phyloP scores from a whole-genome alignment of 2,329 filamentous ascomycete genomes.

The Zymoseptoria brevis region DNA sequence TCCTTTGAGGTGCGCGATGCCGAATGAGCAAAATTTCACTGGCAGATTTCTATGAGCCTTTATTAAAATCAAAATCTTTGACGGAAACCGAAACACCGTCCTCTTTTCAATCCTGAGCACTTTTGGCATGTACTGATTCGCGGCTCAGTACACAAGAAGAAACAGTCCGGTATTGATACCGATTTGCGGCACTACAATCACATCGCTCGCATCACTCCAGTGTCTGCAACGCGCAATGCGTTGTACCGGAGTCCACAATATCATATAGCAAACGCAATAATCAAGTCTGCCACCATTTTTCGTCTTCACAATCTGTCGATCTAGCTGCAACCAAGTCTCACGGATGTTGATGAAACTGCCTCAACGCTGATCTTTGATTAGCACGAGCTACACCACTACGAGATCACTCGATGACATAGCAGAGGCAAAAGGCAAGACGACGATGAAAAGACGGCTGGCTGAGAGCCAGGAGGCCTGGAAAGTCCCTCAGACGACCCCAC shows the following conservation, averaged over 20 bases:
- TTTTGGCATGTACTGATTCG: neutral
- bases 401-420: neutral
- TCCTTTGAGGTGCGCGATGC: neutral
- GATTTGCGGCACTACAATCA: neutral
- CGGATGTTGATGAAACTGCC: neutral
- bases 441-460: neutral
- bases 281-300: neutral
- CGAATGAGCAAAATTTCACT: neutral
- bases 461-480: neutral
- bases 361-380: too few relatives aligned
- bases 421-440: neutral
- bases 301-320: neutral
- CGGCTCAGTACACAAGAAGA: neutral
- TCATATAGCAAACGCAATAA: neutral
- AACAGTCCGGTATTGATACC: neutral
- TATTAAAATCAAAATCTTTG: slow-evolving; percentile 1
- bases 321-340: neutral
- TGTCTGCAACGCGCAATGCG: neutral
- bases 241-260: neutral
- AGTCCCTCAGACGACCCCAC: neutral
- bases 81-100: neutral
- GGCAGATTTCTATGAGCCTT: neutral
- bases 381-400: neutral
- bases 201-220: neutral
- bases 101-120: neutral